Percentiles rank a stretch among this genome's conserved stretches.
Evolutionary conservation across 768 basidiomycete genomes (phyloP).

Genomic region (Clavaria fumosa): DNA sequence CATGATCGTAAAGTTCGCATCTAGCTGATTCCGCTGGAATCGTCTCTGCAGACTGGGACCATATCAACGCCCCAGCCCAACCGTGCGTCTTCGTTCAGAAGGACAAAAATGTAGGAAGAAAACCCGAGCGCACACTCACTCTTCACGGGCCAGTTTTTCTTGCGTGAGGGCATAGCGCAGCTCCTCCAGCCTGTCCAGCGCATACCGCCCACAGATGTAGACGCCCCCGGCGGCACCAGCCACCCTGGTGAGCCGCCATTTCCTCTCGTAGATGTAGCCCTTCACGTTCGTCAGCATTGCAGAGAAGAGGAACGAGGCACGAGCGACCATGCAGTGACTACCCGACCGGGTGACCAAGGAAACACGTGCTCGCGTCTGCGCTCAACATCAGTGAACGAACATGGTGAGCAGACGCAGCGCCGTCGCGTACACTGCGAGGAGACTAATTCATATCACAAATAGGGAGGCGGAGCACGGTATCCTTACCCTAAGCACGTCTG

Average conservation of each 20-base stretch:
- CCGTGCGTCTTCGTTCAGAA: background rate
- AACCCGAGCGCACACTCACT: slow-evolving; percentile 29
- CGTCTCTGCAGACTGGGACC: slow-evolving; percentile 58
- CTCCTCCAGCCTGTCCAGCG: slow-evolving; percentile 47
- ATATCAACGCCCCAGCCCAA: too few relatives aligned
- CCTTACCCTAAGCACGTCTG: slow-evolving; percentile 92
- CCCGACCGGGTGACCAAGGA: too few relatives aligned
- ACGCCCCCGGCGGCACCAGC: slow-evolving; percentile 40
- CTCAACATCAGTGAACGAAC: too few relatives aligned
- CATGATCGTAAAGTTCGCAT: slow-evolving; percentile 46
- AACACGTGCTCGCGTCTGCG: too few relatives aligned
- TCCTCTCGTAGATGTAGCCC: slow-evolving; percentile 34
- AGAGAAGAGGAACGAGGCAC: background rate
- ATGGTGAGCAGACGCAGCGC: too few relatives aligned
- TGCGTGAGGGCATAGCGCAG: slow-evolving; percentile 45
- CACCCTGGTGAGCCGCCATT: slow-evolving; percentile 30
- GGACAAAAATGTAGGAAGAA: background rate
- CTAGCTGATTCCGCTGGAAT: slow-evolving; percentile 64
- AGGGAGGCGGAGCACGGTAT: slow-evolving; percentile 80
- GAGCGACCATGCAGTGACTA: too few relatives aligned
- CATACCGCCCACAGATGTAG: slow-evolving; percentile 49
- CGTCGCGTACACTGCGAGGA: too few relatives aligned
- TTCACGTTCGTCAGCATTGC: slow-evolving; percentile 30
- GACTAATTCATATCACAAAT: too few relatives aligned
- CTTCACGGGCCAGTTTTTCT: slow-evolving; percentile 49